Conservation (phyloP, 2,329 filamentous ascomycete species). For the Scytalidium sp. region DNA sequence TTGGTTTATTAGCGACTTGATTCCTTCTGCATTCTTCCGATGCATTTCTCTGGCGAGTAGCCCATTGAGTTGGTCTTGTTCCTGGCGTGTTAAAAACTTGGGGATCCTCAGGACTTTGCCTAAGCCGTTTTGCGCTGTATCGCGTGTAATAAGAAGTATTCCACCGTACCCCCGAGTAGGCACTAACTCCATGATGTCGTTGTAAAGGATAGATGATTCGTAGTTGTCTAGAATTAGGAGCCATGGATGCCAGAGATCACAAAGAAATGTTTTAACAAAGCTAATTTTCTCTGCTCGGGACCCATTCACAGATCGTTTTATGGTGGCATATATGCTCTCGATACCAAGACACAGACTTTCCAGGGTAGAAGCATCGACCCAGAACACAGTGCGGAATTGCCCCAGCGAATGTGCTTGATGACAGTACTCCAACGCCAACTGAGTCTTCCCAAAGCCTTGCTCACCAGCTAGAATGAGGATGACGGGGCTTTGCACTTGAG, state of each 20-base stretch:
- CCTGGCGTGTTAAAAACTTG: slow-evolving; percentile 4
- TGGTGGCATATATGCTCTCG: slow-evolving; percentile 12
- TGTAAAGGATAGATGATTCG: slow-evolving; percentile 5
- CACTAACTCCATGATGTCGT: slow-evolving; percentile 12
- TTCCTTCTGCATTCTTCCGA: slow-evolving; percentile 5
- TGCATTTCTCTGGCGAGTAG: slow-evolving; percentile 10
- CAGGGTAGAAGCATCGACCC: slow-evolving; percentile 12
- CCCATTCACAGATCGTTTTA: slow-evolving; percentile 11
- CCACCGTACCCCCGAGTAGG: slow-evolving; percentile 12
- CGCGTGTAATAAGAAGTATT: slow-evolving; percentile 8
- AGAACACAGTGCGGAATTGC: slow-evolving; percentile 13
- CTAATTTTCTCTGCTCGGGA: slow-evolving; percentile 10
- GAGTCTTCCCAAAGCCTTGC: slow-evolving; percentile 11
- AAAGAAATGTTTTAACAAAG: slow-evolving; percentile 12
- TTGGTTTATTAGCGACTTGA: slow-evolving; percentile 10
- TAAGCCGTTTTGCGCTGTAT: slow-evolving; percentile 1
- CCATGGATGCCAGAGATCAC: slow-evolving; percentile 16
- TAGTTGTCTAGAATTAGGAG: slow-evolving; percentile 14
- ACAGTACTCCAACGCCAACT: slow-evolving; percentile 13
- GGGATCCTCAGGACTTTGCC: slow-evolving; percentile 8
- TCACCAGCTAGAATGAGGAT: slow-evolving; percentile 11
- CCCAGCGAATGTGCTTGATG: slow-evolving; percentile 8
- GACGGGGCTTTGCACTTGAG: slow-evolving; percentile 6
- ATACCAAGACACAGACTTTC: slow-evolving; percentile 11
- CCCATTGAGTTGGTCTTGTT: slow-evolving; percentile 9